Percentiles rank a stretch among this genome's conserved stretches.
These are phyloP conservation scores for Naganishia vaughanmartiniae DNA, from an alignment of 768 basidiomycete species.

Conservation along the genomic window DNA sequence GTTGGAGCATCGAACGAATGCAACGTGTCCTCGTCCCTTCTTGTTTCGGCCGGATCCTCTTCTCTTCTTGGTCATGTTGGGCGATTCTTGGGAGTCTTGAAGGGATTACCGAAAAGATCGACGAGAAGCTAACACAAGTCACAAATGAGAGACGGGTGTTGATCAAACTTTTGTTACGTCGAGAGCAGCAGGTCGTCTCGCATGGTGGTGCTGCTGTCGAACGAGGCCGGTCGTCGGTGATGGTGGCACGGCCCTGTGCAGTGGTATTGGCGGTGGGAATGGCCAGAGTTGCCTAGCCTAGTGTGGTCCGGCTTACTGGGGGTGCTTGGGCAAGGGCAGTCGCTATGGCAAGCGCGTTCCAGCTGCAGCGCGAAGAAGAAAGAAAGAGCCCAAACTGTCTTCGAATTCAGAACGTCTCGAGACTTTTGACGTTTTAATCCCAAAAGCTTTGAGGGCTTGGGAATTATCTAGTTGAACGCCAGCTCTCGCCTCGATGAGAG, in stretches of 20 bases:
- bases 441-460: not conserved
- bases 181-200: not conserved
- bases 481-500: not conserved
- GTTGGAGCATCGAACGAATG: slow-evolving; percentile 95
- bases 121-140: not conserved
- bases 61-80: slow-evolving; percentile 57
- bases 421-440: not conserved
- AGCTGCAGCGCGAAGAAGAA: not conserved
- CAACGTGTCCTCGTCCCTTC: slow-evolving; percentile 95
- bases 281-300: slow-evolving; percentile 22
- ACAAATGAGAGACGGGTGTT: not conserved
- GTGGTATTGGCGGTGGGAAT: not conserved
- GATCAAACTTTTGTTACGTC: not conserved
- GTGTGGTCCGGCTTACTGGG: no score
- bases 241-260: slow-evolving; percentile 9
- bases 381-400: no score
- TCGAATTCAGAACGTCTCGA: not conserved
- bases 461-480: not conserved
- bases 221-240: slow-evolving; percentile 6
- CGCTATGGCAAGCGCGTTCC: not conserved
- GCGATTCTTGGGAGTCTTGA: slow-evolving; percentile 19
- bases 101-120: slow-evolving; percentile 24
- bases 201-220: not conserved
- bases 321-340: no score
- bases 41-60: slow-evolving; percentile 99